Percentiles rank a stretch among this genome's conserved stretches.
Conservation (phyloP, 345 rosid genomes). For the Boechera retrofracta region DNA sequence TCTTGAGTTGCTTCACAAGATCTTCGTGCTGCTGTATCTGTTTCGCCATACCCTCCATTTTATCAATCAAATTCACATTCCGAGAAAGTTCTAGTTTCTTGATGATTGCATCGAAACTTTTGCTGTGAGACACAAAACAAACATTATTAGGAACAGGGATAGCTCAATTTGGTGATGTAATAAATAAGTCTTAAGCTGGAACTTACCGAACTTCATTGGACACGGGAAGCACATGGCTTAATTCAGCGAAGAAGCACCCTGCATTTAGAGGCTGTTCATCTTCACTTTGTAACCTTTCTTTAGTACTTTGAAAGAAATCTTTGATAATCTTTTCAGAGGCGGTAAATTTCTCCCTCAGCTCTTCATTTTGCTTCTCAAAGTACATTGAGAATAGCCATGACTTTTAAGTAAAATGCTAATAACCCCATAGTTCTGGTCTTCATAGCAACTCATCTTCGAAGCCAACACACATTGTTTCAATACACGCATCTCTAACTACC, state of each 20-base stretch:
- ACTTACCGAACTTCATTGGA: slow-evolving; percentile 59
- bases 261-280: slow-evolving; percentile 32
- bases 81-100: slow-evolving; percentile 46
- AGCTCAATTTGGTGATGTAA: neutral
- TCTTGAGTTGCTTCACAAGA: slow-evolving; percentile 66
- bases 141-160: slow-evolving; percentile 11
- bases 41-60: slow-evolving; percentile 55
- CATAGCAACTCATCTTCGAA: slow-evolving; percentile 53
- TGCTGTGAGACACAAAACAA: slow-evolving; percentile 27
- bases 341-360: slow-evolving; percentile 52
- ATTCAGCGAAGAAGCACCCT: slow-evolving; percentile 43
- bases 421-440: slow-evolving; percentile 51
- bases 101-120: slow-evolving; percentile 49
- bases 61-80: slow-evolving; percentile 44
- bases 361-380: slow-evolving; percentile 60
- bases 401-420: too few relatives aligned
- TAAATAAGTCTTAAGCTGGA: slow-evolving; percentile 4
- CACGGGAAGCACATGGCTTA: slow-evolving; percentile 43
- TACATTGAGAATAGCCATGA: too few relatives aligned
- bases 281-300: slow-evolving; percentile 52
- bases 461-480: slow-evolving; percentile 80
- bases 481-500: slow-evolving; percentile 84
- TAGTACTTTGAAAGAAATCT: slow-evolving; percentile 47
- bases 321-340: slow-evolving; percentile 51
- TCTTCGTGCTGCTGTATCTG: slow-evolving; percentile 65